These are phyloP conservation scores for Mycena crocata DNA, from an alignment of 768 basidiomycete genomes.

Conservation along the genomic window DNA sequence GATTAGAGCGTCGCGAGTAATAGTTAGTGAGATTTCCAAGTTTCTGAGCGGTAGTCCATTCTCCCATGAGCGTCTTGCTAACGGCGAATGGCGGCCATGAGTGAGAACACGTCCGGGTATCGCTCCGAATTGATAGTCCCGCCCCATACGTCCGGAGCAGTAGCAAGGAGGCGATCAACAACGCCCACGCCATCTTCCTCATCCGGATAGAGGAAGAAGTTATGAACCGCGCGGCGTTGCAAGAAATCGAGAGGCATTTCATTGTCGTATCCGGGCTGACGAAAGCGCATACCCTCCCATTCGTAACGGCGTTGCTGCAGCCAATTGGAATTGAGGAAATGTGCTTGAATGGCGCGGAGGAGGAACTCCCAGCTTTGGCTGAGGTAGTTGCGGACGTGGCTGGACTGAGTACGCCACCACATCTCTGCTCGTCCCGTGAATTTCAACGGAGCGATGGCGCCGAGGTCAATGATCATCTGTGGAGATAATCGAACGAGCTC, in stretches of 20 bases:
- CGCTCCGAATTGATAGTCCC: conserved; percentile 5
- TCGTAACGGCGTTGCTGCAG: not conserved
- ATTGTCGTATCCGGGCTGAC: not conserved
- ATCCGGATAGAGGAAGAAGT: not conserved
- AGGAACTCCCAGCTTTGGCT: conserved; percentile 9
- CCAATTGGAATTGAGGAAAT: conserved; percentile 20
- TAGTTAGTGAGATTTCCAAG: not conserved
- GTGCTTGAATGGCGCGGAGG: not conserved
- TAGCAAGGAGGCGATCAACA: not conserved
- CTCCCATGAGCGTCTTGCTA: conserved; percentile 1
- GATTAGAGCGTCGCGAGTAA: not conserved
- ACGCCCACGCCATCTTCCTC: not conserved
- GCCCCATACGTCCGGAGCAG: not conserved
- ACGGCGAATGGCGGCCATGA: not conserved
- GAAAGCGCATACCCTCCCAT: conserved; percentile 17
- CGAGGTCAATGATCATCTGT: conserved; percentile 11
- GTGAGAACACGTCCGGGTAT: conserved; percentile 1
- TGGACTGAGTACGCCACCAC: conserved; percentile 9
- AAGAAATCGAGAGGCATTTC: conserved; percentile 16
- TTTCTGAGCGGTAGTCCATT: conserved; percentile 13
- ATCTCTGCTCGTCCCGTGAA: not conserved
- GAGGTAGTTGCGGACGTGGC: not conserved
- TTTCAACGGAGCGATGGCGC: conserved; percentile 4
- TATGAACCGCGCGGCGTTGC: not conserved
- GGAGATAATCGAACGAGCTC: conserved; percentile 9